These are phyloP conservation scores for Heliamphora exappendiculata DNA, from an alignment of 148 eudicot species.

Conservation along the genomic window DNA sequence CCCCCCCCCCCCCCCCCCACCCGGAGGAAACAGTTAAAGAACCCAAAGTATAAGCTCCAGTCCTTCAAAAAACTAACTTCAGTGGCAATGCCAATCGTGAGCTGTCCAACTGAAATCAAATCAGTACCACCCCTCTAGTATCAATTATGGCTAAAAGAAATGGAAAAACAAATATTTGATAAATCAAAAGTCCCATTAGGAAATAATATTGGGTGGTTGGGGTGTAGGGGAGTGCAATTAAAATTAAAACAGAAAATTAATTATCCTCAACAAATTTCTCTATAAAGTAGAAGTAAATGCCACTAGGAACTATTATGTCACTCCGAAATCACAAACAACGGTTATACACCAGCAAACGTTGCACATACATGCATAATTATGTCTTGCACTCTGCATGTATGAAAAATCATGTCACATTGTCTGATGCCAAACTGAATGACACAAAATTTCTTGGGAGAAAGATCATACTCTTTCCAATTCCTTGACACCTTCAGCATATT, in stretches of 20 bases:
- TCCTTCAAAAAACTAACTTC: no score
- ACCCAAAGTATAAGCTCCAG: no score
- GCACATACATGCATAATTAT: not conserved
- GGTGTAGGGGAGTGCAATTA: no score
- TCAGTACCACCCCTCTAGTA: no score
- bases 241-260: not conserved
- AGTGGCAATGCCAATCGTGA: no score
- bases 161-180: no score
- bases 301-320: not conserved
- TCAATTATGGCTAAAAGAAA: no score
- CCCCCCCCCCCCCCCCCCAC: no score
- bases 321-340: not conserved
- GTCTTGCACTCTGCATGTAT: not conserved
- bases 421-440: not conserved
- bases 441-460: constrained; percentile 3
- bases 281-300: not conserved
- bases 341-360: not conserved
- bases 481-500: constrained; percentile 54
- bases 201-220: no score
- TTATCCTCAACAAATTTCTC: not conserved
- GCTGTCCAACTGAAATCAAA: no score
- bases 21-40: no score
- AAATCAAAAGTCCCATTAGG: no score
- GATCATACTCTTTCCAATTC: constrained; percentile 62
- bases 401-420: not conserved